Conservation (phyloP, 441 rosid genomes). For the Geranium incanum region DNA sequence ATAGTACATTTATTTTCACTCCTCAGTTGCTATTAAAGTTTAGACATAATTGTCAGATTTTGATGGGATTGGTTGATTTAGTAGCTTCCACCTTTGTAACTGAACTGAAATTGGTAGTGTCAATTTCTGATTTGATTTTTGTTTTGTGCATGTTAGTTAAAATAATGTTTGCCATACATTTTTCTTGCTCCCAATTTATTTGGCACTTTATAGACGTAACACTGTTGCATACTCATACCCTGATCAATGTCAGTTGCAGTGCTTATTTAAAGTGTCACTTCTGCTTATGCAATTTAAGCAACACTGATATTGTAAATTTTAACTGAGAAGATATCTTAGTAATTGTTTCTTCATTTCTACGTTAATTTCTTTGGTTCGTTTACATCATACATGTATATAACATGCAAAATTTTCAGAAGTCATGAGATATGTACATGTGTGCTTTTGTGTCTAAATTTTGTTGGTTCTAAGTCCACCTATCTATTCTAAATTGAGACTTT, state of each 20-base stretch:
- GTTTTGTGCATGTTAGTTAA: background rate
- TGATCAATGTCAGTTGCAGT: background rate
- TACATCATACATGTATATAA: background rate
- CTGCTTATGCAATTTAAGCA: background rate
- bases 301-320: background rate
- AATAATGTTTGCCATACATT: background rate
- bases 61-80: background rate
- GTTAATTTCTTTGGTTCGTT: background rate
- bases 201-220: background rate
- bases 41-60: background rate
- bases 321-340: background rate
- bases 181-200: background rate
- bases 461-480: background rate
- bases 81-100: background rate
- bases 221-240: background rate
- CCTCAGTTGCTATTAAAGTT: background rate
- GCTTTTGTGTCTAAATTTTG: constrained; percentile 1
- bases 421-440: background rate
- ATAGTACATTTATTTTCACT: too few relatives aligned
- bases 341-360: background rate
- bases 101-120: background rate
- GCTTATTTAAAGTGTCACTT: background rate
- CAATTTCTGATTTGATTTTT: background rate
- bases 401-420: background rate
- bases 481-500: background rate